Evolutionary conservation across 352 stramenopile species (phyloP).

Genomic region (Globisporangium camurandrum): DNA sequence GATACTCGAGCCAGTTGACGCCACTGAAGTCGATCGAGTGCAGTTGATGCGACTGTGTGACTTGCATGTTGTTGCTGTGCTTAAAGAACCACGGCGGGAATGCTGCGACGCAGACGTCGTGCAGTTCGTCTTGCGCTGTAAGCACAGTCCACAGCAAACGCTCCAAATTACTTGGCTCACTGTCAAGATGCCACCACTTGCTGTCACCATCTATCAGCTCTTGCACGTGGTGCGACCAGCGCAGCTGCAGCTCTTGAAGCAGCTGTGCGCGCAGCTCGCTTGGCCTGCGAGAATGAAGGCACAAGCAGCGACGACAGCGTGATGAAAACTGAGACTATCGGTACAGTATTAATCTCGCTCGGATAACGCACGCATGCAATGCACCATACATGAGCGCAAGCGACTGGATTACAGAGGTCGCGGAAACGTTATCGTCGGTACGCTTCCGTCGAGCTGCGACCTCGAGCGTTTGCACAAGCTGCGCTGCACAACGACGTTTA

Average conservation of each 20-base stretch:
- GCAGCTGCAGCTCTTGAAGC: conserved; percentile 1
- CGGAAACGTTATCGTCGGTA: neutral
- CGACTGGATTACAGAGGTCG: neutral
- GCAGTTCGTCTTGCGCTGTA: neutral
- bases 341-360: neutral
- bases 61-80: neutral
- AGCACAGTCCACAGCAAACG: conserved; percentile 2
- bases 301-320: neutral
- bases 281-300: conserved; percentile 1
- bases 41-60: neutral
- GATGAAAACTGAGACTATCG: neutral
- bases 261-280: conserved; percentile 5
- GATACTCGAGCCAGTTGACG: conserved; percentile 7
- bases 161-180: neutral
- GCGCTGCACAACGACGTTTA: neutral
- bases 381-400: conserved; percentile 6
- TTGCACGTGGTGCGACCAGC: conserved; percentile 1
- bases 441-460: neutral
- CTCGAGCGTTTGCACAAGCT: conserved; percentile 8
- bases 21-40: conserved; percentile 2
- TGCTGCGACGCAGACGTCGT: conserved; percentile 1
- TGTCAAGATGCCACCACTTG: conserved; percentile 1
- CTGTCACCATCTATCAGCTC: conserved; percentile 1
- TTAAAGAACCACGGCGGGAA: conserved; percentile 8
- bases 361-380: neutral